These are phyloP conservation scores for Penicillium griseofulvum DNA, from an alignment of 2,329 filamentous ascomycete genomes.

Conservation along the genomic window DNA sequence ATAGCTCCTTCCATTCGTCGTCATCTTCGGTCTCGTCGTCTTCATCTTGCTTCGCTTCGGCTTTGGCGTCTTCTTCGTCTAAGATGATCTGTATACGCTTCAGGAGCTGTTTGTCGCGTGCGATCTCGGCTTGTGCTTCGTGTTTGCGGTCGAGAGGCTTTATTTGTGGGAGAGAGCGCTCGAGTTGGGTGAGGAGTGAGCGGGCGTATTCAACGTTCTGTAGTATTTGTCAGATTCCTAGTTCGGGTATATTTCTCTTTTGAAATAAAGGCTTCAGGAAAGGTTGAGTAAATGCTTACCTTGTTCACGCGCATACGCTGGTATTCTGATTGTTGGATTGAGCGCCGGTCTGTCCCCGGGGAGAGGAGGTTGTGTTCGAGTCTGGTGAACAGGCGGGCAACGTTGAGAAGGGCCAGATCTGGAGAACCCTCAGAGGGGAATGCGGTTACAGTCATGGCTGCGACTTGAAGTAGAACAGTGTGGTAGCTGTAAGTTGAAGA, in stretches of 20 bases:
- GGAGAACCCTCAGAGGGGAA: slow-evolving; percentile 21
- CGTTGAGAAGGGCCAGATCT: slow-evolving; percentile 38
- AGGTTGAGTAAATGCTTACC: slow-evolving; percentile 20
- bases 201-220: slow-evolving; percentile 49
- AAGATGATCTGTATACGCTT: slow-evolving; percentile 34
- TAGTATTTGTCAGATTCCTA: neutral
- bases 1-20: slow-evolving; percentile 26
- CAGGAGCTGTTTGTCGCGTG: slow-evolving; percentile 37
- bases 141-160: slow-evolving; percentile 41
- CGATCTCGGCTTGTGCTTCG: slow-evolving; percentile 41
- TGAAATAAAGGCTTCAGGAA: accelerated
- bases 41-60: slow-evolving; percentile 9
- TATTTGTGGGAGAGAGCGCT: slow-evolving; percentile 40
- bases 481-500: neutral
- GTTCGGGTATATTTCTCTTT: no score
- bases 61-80: slow-evolving; percentile 32
- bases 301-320: slow-evolving; percentile 44
- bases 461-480: neutral
- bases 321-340: slow-evolving; percentile 40
- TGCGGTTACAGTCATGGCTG: slow-evolving; percentile 17
- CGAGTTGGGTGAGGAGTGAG: slow-evolving; percentile 41
- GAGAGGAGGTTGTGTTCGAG: slow-evolving; percentile 46
- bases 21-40: slow-evolving; percentile 21
- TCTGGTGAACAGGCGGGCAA: slow-evolving; percentile 43
- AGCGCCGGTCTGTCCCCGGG: slow-evolving; percentile 35